Conservation (phyloP, 2,329 filamentous ascomycete species). For the Fusarium lateritium region DNA sequence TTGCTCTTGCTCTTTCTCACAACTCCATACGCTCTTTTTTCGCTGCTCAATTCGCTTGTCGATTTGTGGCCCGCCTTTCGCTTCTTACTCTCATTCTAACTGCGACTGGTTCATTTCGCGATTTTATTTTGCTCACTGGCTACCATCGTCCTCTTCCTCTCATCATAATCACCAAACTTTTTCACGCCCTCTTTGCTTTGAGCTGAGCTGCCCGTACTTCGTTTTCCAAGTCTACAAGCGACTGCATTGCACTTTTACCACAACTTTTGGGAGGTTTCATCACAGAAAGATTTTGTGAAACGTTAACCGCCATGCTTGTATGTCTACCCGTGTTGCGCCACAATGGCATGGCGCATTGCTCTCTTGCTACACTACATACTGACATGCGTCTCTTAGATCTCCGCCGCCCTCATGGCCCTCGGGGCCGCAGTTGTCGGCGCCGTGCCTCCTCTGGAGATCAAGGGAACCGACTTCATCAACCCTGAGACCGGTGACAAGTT, state of each 20-base stretch:
- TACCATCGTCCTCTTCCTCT: neutral
- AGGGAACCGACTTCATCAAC: constrained; percentile 73
- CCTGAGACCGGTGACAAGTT: constrained; percentile 71
- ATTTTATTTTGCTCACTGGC: constrained; percentile 21
- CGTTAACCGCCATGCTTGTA: constrained; percentile 48
- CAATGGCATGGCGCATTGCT: neutral
- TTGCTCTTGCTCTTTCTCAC: constrained; percentile 21
- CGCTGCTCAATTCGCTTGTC: constrained; percentile 11
- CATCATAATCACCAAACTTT: constrained; percentile 18
- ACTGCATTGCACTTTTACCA: constrained; percentile 15
- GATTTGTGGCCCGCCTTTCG: constrained; percentile 33
- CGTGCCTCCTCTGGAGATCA: constrained; percentile 69
- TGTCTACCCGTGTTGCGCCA: constrained; percentile 23
- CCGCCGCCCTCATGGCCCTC: constrained; percentile 66
- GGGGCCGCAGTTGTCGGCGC: constrained; percentile 68
- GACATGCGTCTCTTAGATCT: constrained; percentile 48
- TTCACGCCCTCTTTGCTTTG: constrained; percentile 13
- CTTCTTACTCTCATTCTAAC: constrained; percentile 45
- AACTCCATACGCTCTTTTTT: constrained; percentile 40
- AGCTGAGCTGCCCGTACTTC: constrained; percentile 18
- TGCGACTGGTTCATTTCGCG: constrained; percentile 20
- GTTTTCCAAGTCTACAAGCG: constrained; percentile 6
- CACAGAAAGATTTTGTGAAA: constrained; percentile 14
- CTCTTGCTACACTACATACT: constrained; percentile 18
- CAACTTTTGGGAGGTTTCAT: constrained; percentile 24